Conservation (phyloP, 1,139 yeast species). For the Hyphopichia buzzinii region DNA sequence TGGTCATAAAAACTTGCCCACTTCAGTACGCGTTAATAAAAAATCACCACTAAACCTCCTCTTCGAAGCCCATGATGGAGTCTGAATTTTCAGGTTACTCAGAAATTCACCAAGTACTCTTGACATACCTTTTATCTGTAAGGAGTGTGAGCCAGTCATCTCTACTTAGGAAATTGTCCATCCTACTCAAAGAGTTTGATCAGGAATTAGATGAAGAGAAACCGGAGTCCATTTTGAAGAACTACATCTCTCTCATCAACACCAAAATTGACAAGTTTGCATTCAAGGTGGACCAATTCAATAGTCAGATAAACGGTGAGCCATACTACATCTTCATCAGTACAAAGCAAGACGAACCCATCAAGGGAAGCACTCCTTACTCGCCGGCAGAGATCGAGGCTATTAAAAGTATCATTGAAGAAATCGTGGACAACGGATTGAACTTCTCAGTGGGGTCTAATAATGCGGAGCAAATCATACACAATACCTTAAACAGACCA, state of each 20-base stretch:
- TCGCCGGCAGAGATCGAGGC: slow-evolving; percentile 48
- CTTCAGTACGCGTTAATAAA: no score
- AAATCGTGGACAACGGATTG: slow-evolving; percentile 27
- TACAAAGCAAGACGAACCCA: slow-evolving; percentile 35
- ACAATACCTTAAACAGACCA: slow-evolving; percentile 21
- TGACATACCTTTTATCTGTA: slow-evolving; percentile 44
- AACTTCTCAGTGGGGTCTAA: slow-evolving; percentile 27
- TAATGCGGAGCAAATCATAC: slow-evolving; percentile 27
- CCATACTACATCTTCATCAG: slow-evolving; percentile 43
- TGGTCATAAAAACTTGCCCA: no score
- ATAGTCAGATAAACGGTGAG: slow-evolving; percentile 35
- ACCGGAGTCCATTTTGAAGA: slow-evolving; percentile 14
- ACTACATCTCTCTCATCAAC: slow-evolving; percentile 39
- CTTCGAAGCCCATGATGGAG: no score
- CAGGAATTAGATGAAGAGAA: slow-evolving; percentile 4
- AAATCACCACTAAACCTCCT: no score
- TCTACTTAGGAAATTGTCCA: slow-evolving; percentile 5
- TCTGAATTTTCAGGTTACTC: slow-evolving; percentile 9
- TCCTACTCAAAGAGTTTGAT: slow-evolving; percentile 7
- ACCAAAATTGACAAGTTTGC: slow-evolving; percentile 37
- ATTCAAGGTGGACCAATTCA: slow-evolving; percentile 41
- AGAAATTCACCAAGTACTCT: slow-evolving; percentile 40
- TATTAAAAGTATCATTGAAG: slow-evolving; percentile 49
- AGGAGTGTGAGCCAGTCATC: slow-evolving; percentile 15
- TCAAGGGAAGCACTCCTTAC: slow-evolving; percentile 41